Percentiles rank a stretch among this genome's conserved stretches.
phyloP scores from a whole-genome alignment of 345 rosid species.

The Anastatica hierochuntica region DNA sequence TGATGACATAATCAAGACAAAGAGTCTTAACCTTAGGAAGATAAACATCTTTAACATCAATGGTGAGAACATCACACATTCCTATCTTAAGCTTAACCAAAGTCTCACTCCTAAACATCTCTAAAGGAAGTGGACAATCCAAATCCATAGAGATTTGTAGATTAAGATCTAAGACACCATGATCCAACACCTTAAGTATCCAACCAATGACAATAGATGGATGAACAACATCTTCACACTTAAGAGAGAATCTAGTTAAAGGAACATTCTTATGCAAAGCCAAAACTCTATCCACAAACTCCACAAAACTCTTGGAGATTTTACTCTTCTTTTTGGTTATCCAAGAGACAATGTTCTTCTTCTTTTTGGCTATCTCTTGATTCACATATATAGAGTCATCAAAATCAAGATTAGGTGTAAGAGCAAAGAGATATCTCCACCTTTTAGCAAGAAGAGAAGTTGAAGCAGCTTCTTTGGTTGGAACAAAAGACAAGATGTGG shows the following conservation, averaged over 20 bases:
- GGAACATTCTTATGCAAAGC: background rate
- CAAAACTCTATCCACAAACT: background rate
- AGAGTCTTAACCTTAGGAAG: background rate
- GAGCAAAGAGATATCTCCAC: background rate
- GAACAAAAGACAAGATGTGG: too few relatives aligned
- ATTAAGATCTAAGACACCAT: background rate
- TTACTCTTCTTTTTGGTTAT: too few relatives aligned
- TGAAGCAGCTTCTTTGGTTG: too few relatives aligned
- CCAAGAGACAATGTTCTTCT: too few relatives aligned
- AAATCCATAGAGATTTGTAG: background rate
- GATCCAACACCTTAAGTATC: background rate
- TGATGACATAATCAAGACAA: background rate
- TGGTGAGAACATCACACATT: background rate
- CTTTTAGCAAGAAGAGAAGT: too few relatives aligned
- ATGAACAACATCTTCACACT: background rate
- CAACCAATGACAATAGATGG: background rate
- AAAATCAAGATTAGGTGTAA: too few relatives aligned
- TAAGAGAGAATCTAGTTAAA: background rate
- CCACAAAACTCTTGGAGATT: background rate
- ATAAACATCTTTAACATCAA: background rate
- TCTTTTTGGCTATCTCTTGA: too few relatives aligned
- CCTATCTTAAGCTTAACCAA: background rate
- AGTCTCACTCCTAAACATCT: background rate
- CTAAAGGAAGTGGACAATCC: background rate
- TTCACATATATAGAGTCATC: too few relatives aligned